Percentiles rank a stretch among this genome's conserved stretches.
phyloP scores from a whole-genome alignment of 306 rosid genomes.

The Mimosa bimucronata region DNA sequence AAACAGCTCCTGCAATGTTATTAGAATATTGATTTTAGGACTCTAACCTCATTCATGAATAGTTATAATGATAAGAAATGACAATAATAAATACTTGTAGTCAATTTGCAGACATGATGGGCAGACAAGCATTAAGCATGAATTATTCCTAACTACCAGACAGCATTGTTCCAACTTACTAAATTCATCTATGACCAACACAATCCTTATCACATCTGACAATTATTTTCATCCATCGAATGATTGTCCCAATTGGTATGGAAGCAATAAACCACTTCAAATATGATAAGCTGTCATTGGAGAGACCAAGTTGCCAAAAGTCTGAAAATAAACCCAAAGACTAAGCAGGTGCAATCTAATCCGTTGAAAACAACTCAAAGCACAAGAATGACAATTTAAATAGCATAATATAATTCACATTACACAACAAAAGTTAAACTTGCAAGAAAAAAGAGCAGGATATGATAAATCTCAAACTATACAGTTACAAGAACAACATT shows the following conservation, averaged over 20 bases:
- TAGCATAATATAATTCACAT: too few relatives aligned
- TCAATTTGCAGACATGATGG: not conserved
- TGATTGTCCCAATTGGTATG: too few relatives aligned
- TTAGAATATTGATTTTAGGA: not conserved
- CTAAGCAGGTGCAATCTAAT: not conserved
- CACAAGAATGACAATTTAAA: too few relatives aligned
- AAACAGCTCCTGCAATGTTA: not conserved
- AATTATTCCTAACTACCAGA: not conserved
- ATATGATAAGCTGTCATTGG: too few relatives aligned
- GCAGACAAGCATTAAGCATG: not conserved
- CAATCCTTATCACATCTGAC: too few relatives aligned
- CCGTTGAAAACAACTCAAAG: not conserved
- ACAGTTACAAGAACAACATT: too few relatives aligned
- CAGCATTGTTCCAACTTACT: constrained; percentile 6
- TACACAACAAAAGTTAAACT: too few relatives aligned
- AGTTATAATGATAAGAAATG: not conserved
- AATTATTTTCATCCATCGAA: too few relatives aligned
- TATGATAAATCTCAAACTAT: too few relatives aligned
- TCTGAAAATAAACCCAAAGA: not conserved
- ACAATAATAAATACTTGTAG: not conserved
- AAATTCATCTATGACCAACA: too few relatives aligned
- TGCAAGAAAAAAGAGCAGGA: too few relatives aligned
- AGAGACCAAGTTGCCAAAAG: not conserved
- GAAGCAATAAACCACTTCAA: too few relatives aligned
- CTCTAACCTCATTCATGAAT: not conserved